phyloP scores from a whole-genome alignment of 2,329 filamentous ascomycete genomes.

The Leptographium lundbergii region DNA sequence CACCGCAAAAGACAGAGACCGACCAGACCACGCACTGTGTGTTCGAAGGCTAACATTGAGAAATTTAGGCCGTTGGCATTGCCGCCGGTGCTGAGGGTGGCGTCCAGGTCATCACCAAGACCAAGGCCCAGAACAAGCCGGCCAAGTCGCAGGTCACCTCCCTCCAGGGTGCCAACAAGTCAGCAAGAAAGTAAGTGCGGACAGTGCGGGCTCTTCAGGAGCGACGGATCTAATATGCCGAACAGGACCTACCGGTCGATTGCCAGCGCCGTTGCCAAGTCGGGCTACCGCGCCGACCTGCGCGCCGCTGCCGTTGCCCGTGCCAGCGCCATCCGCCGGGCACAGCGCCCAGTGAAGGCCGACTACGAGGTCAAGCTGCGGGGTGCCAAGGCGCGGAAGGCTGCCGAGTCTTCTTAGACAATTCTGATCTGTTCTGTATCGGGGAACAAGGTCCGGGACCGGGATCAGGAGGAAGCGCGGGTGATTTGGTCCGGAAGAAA shows the following conservation, averaged over 20 bases:
- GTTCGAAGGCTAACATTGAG: neutral
- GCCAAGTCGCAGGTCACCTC: constrained; percentile 50
- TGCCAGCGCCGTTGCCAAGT: constrained; percentile 70
- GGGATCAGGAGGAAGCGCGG: neutral
- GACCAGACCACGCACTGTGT: neutral
- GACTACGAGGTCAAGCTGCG: constrained; percentile 60
- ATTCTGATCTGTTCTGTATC: neutral
- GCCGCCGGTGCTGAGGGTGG: constrained; percentile 63
- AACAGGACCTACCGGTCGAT: constrained; percentile 77
- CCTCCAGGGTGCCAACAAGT: constrained; percentile 59
- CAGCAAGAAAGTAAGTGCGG: constrained; percentile 60
- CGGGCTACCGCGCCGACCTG: constrained; percentile 73
- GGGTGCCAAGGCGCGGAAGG: constrained; percentile 69
- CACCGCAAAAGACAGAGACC: neutral
- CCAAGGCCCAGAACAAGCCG: constrained; percentile 59
- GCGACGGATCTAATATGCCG: neutral
- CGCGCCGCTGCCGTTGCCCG: constrained; percentile 70
- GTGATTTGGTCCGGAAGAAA: neutral
- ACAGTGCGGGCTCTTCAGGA: neutral
- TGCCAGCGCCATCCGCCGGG: constrained; percentile 70
- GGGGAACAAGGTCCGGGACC: neutral
- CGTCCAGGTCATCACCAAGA: constrained; percentile 77
- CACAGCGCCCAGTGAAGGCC: constrained; percentile 69
- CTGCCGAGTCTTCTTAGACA: constrained; percentile 35
- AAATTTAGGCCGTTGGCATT: constrained; percentile 66